Percentiles rank a stretch among this genome's conserved stretches.
These are phyloP conservation scores for Paulownia fortunei DNA, from an alignment of 257 asterid species.

Conservation along the genomic window DNA sequence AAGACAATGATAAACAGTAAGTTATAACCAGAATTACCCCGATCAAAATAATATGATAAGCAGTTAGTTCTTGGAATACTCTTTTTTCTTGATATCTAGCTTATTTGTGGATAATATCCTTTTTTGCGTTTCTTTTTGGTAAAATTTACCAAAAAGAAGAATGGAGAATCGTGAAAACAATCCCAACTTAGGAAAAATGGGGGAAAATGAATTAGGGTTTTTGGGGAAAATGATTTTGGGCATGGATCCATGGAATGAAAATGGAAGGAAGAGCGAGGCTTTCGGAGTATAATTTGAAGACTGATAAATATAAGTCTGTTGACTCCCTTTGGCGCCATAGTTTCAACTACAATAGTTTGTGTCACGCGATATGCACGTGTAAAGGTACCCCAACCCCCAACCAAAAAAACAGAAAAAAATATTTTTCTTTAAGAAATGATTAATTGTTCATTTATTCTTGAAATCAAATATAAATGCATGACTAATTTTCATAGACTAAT, in stretches of 20 bases:
- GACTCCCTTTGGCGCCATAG: constrained; percentile 49
- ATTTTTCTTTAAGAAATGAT: no score
- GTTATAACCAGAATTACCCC: constrained; percentile 19
- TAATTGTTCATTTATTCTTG: no score
- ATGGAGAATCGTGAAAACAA: constrained; percentile 9
- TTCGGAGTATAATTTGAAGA: constrained; percentile 35
- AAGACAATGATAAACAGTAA: neutral
- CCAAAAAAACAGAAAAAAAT: no score
- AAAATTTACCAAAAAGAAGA: no score
- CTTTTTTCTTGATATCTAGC: constrained; percentile 14
- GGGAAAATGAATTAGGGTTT: constrained; percentile 44
- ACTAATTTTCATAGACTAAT: no score
- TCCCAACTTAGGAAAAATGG: neutral
- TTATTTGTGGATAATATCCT: constrained; percentile 1
- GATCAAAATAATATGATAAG: neutral
- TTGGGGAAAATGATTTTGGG: constrained; percentile 24
- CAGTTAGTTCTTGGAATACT: neutral
- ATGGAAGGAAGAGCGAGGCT: constrained; percentile 43
- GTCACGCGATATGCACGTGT: constrained; percentile 34
- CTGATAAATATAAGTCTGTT: constrained; percentile 7
- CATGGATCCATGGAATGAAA: constrained; percentile 25
- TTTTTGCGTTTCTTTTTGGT: constrained; percentile 20
- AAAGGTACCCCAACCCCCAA: no score
- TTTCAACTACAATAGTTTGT: neutral
- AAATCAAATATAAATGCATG: no score